Percentiles rank a stretch among this genome's conserved stretches.
Evolutionary conservation across 441 rosid genomes (phyloP).

Genomic region (Erysimum cheiri): DNA sequence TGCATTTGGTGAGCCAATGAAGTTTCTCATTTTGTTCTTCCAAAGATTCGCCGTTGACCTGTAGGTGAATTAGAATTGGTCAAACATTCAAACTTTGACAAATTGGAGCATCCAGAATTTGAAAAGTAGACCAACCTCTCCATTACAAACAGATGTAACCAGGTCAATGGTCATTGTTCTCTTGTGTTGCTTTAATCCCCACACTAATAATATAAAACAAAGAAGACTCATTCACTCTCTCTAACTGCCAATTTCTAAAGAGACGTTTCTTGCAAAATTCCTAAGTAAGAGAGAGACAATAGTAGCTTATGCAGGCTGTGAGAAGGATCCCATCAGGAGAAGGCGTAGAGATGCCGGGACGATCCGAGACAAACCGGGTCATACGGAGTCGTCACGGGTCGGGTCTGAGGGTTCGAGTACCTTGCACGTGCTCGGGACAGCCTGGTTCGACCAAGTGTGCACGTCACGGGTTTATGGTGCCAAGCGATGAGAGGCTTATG

Average conservation of each 20-base stretch:
- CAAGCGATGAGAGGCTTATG: slow-evolving; percentile 40
- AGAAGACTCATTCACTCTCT: slow-evolving; percentile 28
- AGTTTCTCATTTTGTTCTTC: slow-evolving; percentile 13
- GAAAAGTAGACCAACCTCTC: slow-evolving; percentile 43
- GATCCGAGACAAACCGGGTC: slow-evolving; percentile 29
- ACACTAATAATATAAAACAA: slow-evolving; percentile 24
- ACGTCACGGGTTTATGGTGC: slow-evolving; percentile 39
- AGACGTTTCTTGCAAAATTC: background rate
- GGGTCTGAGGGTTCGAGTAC: slow-evolving; percentile 28
- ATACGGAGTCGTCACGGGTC: slow-evolving; percentile 34
- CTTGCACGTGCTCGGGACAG: slow-evolving; percentile 44
- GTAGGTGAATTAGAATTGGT: slow-evolving; percentile 28
- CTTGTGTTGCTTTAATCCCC: background rate
- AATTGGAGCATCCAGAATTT: slow-evolving; percentile 27
- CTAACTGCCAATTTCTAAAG: slow-evolving; percentile 13
- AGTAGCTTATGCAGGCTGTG: slow-evolving; percentile 33
- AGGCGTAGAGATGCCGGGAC: slow-evolving; percentile 38
- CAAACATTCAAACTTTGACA: slow-evolving; percentile 38
- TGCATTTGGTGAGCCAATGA: background rate
- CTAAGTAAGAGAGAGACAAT: background rate
- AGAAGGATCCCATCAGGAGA: slow-evolving; percentile 44
- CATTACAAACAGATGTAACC: slow-evolving; percentile 18
- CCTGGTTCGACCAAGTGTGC: slow-evolving; percentile 42
- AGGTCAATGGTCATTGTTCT: slow-evolving; percentile 31
- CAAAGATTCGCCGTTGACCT: slow-evolving; percentile 33